These are phyloP conservation scores for Zygosaccharomyces lentus DNA, from an alignment of 805 yeast species.

Conservation along the genomic window DNA sequence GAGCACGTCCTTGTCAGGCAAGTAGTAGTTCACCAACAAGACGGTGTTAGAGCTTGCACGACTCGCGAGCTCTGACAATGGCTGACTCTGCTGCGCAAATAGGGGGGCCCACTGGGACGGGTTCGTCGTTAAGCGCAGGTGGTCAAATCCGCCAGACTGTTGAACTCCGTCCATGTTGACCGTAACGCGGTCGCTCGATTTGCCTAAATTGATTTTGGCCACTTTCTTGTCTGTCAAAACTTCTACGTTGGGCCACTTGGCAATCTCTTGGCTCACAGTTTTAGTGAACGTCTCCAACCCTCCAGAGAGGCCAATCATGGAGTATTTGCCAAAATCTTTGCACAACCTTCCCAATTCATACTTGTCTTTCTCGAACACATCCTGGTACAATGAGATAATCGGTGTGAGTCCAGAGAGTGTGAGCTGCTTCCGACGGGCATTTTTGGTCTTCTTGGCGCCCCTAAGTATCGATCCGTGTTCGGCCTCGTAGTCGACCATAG, in stretches of 20 bases:
- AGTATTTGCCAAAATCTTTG: constrained; percentile 45
- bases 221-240: constrained; percentile 1
- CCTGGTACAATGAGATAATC: constrained; percentile 38
- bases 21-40: constrained; percentile 64
- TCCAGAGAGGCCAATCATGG: constrained; percentile 54
- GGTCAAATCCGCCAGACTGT: constrained; percentile 41
- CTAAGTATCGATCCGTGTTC: constrained; percentile 55
- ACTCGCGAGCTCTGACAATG: constrained; percentile 22
- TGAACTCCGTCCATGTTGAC: constrained; percentile 6
- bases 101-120: constrained; percentile 39
- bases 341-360: constrained; percentile 38
- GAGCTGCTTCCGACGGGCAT: constrained; percentile 15
- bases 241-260: constrained; percentile 35
- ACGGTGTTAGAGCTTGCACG: constrained; percentile 42
- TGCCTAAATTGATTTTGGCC: background rate
- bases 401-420: constrained; percentile 20
- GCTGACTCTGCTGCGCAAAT: constrained; percentile 19
- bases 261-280: constrained; percentile 39
- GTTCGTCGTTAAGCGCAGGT: constrained; percentile 56
- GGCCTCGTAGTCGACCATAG: constrained; percentile 53
- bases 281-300: constrained; percentile 56
- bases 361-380: constrained; percentile 38
- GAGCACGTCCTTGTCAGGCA: constrained; percentile 44
- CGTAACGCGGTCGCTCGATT: background rate
- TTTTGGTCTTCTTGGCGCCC: constrained; percentile 35